Conservation (phyloP, 495 filamentous ascomycete genomes). For the Neurospora tetrasperma region DNA sequence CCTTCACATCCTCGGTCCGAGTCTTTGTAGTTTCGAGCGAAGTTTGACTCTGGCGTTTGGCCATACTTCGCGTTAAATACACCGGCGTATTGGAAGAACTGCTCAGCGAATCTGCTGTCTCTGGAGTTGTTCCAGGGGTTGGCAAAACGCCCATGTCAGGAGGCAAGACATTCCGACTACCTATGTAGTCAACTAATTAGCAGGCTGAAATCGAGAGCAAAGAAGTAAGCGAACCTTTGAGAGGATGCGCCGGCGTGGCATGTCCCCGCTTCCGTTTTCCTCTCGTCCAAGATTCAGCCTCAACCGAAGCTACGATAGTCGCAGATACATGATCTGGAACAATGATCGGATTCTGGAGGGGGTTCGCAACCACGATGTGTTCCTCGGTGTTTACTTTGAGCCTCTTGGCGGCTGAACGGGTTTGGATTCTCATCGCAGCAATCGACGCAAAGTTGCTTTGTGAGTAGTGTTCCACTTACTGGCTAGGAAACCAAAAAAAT, state of each 20-base stretch:
- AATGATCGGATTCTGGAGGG: not conserved
- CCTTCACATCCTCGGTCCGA: not conserved
- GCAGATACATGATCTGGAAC: not conserved
- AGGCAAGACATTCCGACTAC: conserved; percentile 14
- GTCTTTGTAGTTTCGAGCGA: not conserved
- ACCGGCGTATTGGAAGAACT: not conserved
- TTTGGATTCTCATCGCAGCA: not conserved
- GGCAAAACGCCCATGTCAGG: conserved; percentile 28
- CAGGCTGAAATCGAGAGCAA: not conserved
- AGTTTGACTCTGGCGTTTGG: not conserved
- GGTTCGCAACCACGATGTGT: not conserved
- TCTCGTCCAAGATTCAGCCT: not conserved
- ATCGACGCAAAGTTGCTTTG: not conserved
- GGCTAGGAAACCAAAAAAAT: not conserved
- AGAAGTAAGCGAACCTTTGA: conserved; percentile 19
- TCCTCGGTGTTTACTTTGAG: not conserved
- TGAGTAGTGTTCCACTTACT: not conserved
- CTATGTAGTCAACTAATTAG: not conserved
- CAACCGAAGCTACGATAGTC: not conserved
- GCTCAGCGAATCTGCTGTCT: not conserved
- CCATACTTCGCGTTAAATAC: not conserved
- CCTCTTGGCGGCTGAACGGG: not conserved
- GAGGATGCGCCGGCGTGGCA: conserved; percentile 4
- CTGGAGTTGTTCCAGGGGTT: not conserved
- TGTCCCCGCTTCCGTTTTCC: conserved; percentile 7